phyloP scores from a whole-genome alignment of 257 asterid genomes.

The Gentiana straminea region DNA sequence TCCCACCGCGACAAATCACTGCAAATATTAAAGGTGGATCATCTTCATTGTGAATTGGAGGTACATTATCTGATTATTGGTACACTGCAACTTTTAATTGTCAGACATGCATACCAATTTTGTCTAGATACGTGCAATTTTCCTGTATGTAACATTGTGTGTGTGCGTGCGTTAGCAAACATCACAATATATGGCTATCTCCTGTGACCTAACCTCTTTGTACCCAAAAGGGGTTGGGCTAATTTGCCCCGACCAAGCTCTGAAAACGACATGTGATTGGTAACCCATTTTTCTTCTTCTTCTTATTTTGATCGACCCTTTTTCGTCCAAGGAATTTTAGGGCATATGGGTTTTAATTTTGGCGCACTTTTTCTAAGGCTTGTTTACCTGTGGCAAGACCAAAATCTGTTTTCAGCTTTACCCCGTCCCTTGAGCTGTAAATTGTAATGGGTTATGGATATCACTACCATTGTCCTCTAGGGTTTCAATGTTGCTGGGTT shows the following conservation, averaged over 20 bases:
- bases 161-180: background rate
- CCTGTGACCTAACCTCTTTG: slow-evolving; percentile 10
- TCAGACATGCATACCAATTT: slow-evolving; percentile 20
- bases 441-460: slow-evolving; percentile 1
- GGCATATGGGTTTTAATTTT: slow-evolving; percentile 10
- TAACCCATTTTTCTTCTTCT: background rate
- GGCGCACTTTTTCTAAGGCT: slow-evolving; percentile 20
- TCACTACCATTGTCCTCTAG: slow-evolving; percentile 11
- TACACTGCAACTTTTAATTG: slow-evolving; percentile 8
- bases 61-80: slow-evolving; percentile 15
- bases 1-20: background rate
- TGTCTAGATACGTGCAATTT: slow-evolving; percentile 2
- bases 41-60: slow-evolving; percentile 16
- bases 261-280: slow-evolving; percentile 7
- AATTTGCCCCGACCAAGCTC: background rate
- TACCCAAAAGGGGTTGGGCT: slow-evolving; percentile 13
- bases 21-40: slow-evolving; percentile 6
- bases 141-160: slow-evolving; percentile 16
- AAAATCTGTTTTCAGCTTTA: slow-evolving; percentile 11
- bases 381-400: slow-evolving; percentile 3
- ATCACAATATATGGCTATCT: slow-evolving; percentile 10
- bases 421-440: background rate
- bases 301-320: background rate
- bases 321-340: slow-evolving; percentile 1
- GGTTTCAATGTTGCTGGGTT: slow-evolving; percentile 19